phyloP scores from a whole-genome alignment of 306 rosid genomes.

The Fagus crenata region DNA sequence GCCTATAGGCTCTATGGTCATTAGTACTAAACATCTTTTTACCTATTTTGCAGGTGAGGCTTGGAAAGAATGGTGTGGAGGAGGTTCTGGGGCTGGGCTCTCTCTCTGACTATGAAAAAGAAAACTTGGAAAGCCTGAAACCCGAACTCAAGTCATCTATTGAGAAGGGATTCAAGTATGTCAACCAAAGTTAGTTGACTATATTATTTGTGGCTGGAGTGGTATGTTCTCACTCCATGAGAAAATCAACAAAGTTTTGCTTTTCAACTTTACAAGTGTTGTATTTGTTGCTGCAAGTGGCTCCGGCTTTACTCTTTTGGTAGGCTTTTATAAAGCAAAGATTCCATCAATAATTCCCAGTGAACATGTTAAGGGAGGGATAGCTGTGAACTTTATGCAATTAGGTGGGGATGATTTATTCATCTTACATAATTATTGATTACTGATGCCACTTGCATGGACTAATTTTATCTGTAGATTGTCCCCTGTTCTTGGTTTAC shows the following conservation, averaged over 20 bases:
- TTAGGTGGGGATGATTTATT: background rate
- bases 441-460: background rate
- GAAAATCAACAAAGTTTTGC: constrained; percentile 48
- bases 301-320: background rate
- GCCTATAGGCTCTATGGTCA: constrained; percentile 15
- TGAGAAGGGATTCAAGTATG: constrained; percentile 91
- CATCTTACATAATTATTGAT: background rate
- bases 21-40: background rate
- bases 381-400: constrained; percentile 5
- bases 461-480: background rate
- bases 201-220: constrained; percentile 12
- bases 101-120: constrained; percentile 78
- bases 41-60: constrained; percentile 62
- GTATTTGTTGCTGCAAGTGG: constrained; percentile 42
- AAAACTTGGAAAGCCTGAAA: constrained; percentile 72
- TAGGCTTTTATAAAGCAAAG: constrained; percentile 21
- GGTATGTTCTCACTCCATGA: constrained; percentile 26
- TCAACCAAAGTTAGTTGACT: constrained; percentile 48
- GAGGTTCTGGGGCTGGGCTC: constrained; percentile 70
- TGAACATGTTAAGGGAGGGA: constrained; percentile 25
- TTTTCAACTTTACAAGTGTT: constrained; percentile 24
- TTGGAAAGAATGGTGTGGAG: constrained; percentile 91
- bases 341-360: constrained; percentile 38
- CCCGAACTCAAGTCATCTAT: constrained; percentile 77
- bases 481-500: background rate